These are phyloP conservation scores for Pyrus hybrid DNA, from an alignment of 331 rosid genomes.

Conservation along the genomic window DNA sequence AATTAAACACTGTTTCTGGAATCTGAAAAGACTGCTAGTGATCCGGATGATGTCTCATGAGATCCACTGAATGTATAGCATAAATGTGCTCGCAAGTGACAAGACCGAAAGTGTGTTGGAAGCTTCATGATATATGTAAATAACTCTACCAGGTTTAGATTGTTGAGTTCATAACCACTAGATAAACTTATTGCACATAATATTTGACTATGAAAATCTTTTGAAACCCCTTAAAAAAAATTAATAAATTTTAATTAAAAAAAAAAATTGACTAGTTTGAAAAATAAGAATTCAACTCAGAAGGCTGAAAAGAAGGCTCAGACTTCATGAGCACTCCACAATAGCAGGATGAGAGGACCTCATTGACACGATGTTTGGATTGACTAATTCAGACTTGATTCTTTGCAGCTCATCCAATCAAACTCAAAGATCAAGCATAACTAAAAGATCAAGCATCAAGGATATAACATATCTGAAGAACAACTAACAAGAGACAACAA, in stretches of 20 bases:
- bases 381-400: constrained; percentile 13
- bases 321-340: background rate
- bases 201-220: too few species aligned
- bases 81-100: constrained; percentile 10
- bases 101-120: constrained; percentile 16
- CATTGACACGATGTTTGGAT: constrained; percentile 10
- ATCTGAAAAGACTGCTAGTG: constrained; percentile 11
- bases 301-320: constrained; percentile 12
- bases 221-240: background rate
- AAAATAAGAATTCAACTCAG: background rate
- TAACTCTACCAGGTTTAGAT: constrained; percentile 18
- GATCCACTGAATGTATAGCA: constrained; percentile 11
- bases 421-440: constrained; percentile 1
- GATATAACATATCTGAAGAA: constrained; percentile 1
- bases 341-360: constrained; percentile 19
- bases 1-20: constrained; percentile 7
- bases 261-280: background rate
- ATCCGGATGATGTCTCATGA: constrained; percentile 4
- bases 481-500: background rate
- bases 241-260: background rate
- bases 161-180: background rate
- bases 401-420: constrained; percentile 13
- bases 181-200: background rate
- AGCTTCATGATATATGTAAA: background rate
- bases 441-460: constrained; percentile 14